Base-by-base conservation (phyloP, 2,329 filamentous ascomycete species). In the Hawksworthiomyces lignivorus region DNA sequence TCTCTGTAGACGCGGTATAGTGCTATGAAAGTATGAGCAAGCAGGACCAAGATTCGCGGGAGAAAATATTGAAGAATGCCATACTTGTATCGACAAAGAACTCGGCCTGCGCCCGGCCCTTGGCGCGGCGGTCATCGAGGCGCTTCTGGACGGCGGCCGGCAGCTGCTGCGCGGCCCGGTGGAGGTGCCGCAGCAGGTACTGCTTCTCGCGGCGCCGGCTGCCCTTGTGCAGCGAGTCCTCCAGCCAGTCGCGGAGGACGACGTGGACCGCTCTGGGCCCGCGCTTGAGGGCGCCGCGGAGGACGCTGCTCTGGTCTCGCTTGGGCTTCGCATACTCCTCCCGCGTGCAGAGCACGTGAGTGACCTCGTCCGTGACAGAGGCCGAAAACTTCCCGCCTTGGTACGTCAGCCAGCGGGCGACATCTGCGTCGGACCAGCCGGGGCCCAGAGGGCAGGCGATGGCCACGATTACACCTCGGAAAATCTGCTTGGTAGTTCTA, bases 301-400 rank as follows among this genome's bases (percentile, higher is more conserved):
- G 21, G n/a, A 30, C 31, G 20, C n/a, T 14, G 15, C 39, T 22
- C 19, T 36, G 44, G 26, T 20, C n/a, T 32, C 26, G 34, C 32
- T n/a, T 24, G 4, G 44, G 44, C 33, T 31, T 36, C 17, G 24
- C 15, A 59, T 77, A 88, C 14, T 80, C 73, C 26, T 77, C 69
- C 37, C 72, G 65, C 0, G 76, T 77, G 41, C 78, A 75, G 18
- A 95, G 69, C 0, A 95, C 63, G 60, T 94, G 87, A 0, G 87
- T 94, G 9, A 82, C 75, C 0, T 64, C 53, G 0, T 67, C 56
- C 20, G 67, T 67, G 15, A 87, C 61, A 1, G 67, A 62, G 1
- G 64, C 56, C 0, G 64, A 61, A 55, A 79, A 82, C 2, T 44
- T 58, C 2, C 84, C 87, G 7, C 76, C 78, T 44, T 83, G 76